Base-by-base conservation (phyloP, 139 green algal genomes). In the Penium margaritaceum region DNA sequence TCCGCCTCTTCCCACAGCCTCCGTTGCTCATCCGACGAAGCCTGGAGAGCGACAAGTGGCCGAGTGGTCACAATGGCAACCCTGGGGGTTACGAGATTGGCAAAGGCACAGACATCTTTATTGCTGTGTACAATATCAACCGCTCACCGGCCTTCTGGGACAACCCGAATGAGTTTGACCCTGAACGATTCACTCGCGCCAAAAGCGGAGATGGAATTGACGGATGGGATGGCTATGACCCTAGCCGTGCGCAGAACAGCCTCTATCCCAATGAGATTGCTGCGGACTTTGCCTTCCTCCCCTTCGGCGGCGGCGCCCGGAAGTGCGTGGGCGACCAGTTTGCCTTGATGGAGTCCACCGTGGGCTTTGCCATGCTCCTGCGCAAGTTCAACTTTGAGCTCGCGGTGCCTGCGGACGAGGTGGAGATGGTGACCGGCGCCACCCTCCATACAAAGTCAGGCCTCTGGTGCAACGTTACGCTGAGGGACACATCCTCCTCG, bases 271-370 rank as follows among this genome's bases (percentile, higher is more conserved):
- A 21, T 14, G 35, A 78, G 72, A 73, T 67, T 19, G 74, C 41
- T 17, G 89, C 90, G 19, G 91, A 98, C 81, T 99, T 96, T 88
- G 93, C 92, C 0, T 98, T 95, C 86, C 83, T 99, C 0, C 94
- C 94, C 14, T 99, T 99, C 81, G 93, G 93, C 15, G 94, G 92
- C 33, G 94, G 94, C 17, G 77, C 86, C 4, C 86, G 95, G 61
- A 98, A 98, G 81, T 99, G 95, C 76, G 85, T 99, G 14, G 95
- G 95, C 19, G 95, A 99, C 83, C 94, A 98, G 81, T 99, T 99
- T 86, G 95, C 95, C 17, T 76, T 98, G 65, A 93, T 96, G 76
- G 92, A 98, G 85, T 76, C 85, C 3, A 53, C 92, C 1, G 86
- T 90, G n/a, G 85, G 82, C 0, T 80, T 97, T 53, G 85, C 88